Evolutionary conservation across 192 early-diverging fungal genomes (phyloP), one percentile per base, ranked within the genome.

Genomic region (Linnemannia hyalina): DNA sequence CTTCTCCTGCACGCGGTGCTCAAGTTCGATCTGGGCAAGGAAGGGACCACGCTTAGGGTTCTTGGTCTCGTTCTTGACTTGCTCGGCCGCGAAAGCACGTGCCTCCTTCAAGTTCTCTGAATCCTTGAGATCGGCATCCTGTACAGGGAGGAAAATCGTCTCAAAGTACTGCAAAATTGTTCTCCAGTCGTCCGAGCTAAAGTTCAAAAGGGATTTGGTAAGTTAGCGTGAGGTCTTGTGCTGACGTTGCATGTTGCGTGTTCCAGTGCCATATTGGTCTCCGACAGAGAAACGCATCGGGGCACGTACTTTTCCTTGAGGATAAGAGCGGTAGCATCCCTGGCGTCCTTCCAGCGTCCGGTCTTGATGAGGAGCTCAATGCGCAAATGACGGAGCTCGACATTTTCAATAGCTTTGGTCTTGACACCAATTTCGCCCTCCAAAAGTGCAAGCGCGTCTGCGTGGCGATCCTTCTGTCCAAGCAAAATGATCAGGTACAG

Each of bases 181-280:
- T 38, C 89, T 87, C 96, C 96, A 97, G 88, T 97, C 96, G 72
- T 97, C 96, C 23, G 92, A 89, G 77, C 94, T 95, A 83, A 35
- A 65, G 60, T 60, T 26, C 13, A 35, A 1, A 65, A 65, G 29
- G 42, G 68, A 4, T 69, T 35, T 75, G 36, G 23, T 65, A 29
- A 65, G 26, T 65, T 16, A 29, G 9, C n/a, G 57, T 60, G 22
- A 4, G 54, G 36, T 22, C 6, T 52, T 11, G 29, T 77, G 16
- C n/a, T 29, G 10, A 73, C 26, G 22, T 40, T 16, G 8, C 22
- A 57, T 23, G 35, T 20, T 23, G 32, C 20, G 23, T 41, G 18
- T 42, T 20, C 20, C 15, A 16, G 68, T 22, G 42, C 15, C 35
- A 38, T 71, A 38, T 70, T 70, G 15, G 44, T 52, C 49, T 22